These are phyloP conservation scores for Podaxis sp. DNA, from an alignment of 768 basidiomycete genomes.

Conservation along the genomic window DNA sequence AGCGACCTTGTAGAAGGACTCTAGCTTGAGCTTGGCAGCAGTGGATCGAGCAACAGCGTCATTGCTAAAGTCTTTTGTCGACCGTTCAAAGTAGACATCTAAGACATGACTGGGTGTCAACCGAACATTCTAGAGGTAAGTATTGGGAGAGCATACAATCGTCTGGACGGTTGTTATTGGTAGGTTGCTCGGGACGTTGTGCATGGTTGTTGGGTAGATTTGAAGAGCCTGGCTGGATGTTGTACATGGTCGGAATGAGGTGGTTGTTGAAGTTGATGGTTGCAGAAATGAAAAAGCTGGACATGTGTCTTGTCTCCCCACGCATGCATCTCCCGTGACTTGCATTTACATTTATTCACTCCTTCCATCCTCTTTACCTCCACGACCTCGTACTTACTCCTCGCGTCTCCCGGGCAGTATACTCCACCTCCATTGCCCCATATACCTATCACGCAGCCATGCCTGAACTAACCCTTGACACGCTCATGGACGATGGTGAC, in stretches of 20 bases:
- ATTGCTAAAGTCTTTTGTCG: conserved; percentile 75
- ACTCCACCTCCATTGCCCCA: neutral
- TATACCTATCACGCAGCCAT: conserved; percentile 28
- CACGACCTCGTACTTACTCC: neutral
- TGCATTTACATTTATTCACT: neutral
- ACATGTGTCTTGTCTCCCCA: conserved; percentile 18
- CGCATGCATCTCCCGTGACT: conserved; percentile 10
- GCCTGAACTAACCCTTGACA: conserved; percentile 75
- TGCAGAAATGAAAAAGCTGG: conserved; percentile 5
- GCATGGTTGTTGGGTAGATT: conserved; percentile 20
- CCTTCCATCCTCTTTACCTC: neutral
- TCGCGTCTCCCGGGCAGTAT: neutral
- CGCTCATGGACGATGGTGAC: conserved; percentile 73
- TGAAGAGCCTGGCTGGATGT: conserved; percentile 29
- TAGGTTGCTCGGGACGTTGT: conserved; percentile 31
- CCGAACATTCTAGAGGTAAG: neutral
- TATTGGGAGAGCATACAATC: conserved; percentile 31
- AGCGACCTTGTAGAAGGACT: conserved; percentile 97
- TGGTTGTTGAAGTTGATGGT: neutral
- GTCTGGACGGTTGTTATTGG: conserved; percentile 36
- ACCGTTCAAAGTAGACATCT: conserved; percentile 96
- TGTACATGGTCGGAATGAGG: conserved; percentile 23
- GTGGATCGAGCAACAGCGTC: conserved; percentile 87
- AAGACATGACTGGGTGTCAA: conserved; percentile 25
- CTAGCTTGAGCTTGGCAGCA: conserved; percentile 93